phyloP scores from a whole-genome alignment of 257 asterid species.

The Petrea volubilis region DNA sequence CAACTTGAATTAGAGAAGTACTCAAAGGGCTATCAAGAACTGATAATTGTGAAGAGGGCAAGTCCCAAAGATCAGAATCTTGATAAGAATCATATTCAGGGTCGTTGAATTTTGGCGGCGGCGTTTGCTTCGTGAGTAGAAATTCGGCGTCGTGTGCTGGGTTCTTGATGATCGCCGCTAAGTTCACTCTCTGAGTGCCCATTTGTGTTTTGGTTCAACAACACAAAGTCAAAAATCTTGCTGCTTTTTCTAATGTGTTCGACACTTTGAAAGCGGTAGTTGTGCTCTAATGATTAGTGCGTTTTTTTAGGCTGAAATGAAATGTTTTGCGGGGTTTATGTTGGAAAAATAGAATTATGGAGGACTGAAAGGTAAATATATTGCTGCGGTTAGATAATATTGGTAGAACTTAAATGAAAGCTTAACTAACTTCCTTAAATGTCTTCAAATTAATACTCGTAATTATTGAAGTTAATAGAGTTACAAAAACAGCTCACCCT shows the following conservation, averaged over 20 bases:
- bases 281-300: not conserved
- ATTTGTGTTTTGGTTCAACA: conserved; percentile 27
- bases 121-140: conserved; percentile 64
- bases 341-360: not conserved
- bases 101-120: conserved; percentile 76
- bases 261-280: not conserved
- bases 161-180: conserved; percentile 66
- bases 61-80: conserved; percentile 92
- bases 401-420: not conserved
- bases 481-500: not conserved
- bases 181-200: conserved; percentile 43
- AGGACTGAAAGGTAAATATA: not conserved
- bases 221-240: not conserved
- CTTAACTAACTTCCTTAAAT: not conserved
- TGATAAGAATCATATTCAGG: conserved; percentile 70
- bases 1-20: conserved; percentile 26
- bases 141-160: conserved; percentile 50
- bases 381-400: not conserved
- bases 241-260: not conserved
- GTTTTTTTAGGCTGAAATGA: not conserved
- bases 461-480: not conserved
- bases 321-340: not conserved
- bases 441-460: not conserved
- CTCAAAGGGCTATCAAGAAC: conserved; percentile 18
- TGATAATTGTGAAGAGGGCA: conserved; percentile 61